Evolutionary conservation across 768 basidiomycete genomes (phyloP).

Genomic region (Lanmaoa rubissima): DNA sequence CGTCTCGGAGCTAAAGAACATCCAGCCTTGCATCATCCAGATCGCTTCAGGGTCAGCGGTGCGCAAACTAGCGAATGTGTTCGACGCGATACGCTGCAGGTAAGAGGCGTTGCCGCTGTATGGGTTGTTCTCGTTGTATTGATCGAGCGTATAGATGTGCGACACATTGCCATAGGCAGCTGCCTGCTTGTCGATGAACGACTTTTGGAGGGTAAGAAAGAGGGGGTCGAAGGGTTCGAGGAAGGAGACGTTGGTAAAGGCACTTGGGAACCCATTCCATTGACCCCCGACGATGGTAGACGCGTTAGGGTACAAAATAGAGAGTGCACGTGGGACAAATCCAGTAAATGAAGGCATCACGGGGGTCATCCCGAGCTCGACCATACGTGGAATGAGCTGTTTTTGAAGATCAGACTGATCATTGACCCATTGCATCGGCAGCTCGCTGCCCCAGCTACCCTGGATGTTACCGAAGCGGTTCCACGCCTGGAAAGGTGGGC

Average conservation of each 20-base stretch:
- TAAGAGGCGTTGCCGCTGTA: constrained; percentile 34
- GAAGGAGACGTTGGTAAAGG: constrained; percentile 38
- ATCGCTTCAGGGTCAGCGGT: constrained; percentile 39
- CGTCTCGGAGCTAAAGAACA: constrained; percentile 35
- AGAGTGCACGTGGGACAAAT: constrained; percentile 37
- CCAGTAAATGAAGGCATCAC: constrained; percentile 42
- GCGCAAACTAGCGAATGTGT: constrained; percentile 36
- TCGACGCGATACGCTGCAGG: constrained; percentile 33
- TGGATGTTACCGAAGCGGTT: constrained; percentile 45
- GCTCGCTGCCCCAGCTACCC: constrained; percentile 37
- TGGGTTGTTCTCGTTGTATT: constrained; percentile 44
- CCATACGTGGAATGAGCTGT: constrained; percentile 37
- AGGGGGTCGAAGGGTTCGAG: constrained; percentile 41
- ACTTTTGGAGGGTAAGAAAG: constrained; percentile 35
- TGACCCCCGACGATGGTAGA: constrained; percentile 35
- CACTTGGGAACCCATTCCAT: constrained; percentile 35
- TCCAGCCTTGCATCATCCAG: constrained; percentile 45
- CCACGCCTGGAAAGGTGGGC: constrained; percentile 42
- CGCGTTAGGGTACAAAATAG: constrained; percentile 32
- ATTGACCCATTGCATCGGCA: constrained; percentile 38
- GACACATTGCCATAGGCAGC: constrained; percentile 38
- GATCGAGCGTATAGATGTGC: constrained; percentile 45
- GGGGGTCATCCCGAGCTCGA: constrained; percentile 43
- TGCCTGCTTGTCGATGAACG: constrained; percentile 39
- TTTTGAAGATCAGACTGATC: constrained; percentile 40